Percentiles rank a stretch among this genome's conserved stretches.
Evolutionary conservation across 108 stramenopile genomes (phyloP).

Genomic region (Conticribra guillardii): DNA sequence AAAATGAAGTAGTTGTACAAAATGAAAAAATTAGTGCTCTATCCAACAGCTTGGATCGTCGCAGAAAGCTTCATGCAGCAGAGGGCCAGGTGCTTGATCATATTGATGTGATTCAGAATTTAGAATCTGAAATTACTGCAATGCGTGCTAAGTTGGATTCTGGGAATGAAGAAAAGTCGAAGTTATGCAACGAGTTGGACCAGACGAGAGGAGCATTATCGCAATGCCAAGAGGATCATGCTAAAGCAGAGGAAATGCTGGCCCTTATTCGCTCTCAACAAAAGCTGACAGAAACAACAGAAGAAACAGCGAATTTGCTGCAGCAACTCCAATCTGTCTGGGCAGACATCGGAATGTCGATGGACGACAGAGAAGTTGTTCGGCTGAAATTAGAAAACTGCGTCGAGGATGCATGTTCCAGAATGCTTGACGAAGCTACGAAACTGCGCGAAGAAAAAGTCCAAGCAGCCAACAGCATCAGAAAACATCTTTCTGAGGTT

Average conservation of each 20-base stretch:
- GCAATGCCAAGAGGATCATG: conserved; percentile 22
- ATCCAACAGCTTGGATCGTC: conserved; percentile 51
- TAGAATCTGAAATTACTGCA: conserved; percentile 17
- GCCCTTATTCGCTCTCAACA: conserved; percentile 53
- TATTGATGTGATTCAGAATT: conserved; percentile 32
- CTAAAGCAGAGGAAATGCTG: conserved; percentile 52
- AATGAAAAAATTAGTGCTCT: conserved; percentile 48
- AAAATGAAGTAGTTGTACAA: conserved; percentile 67
- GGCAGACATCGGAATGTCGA: conserved; percentile 58
- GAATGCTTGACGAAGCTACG: conserved; percentile 56
- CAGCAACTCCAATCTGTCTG: conserved; percentile 62
- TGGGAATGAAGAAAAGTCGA: conserved; percentile 15
- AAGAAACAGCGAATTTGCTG: conserved; percentile 50
- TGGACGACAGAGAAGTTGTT: conserved; percentile 48
- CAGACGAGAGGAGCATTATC: conserved; percentile 30
- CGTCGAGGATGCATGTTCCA: conserved; percentile 64
- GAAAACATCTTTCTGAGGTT: conserved; percentile 36
- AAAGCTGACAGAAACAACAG: conserved; percentile 37
- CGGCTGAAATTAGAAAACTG: conserved; percentile 57
- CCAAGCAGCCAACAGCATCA: conserved; percentile 35
- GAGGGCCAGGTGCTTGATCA: conserved; percentile 33
- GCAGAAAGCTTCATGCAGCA: conserved; percentile 34
- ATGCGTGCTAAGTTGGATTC: conserved; percentile 29
- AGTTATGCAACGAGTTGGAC: conserved; percentile 25
- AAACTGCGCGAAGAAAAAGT: conserved; percentile 41